phyloP scores from a whole-genome alignment of 2,329 filamentous ascomycete genomes.

The Dactylellina cionopaga region DNA sequence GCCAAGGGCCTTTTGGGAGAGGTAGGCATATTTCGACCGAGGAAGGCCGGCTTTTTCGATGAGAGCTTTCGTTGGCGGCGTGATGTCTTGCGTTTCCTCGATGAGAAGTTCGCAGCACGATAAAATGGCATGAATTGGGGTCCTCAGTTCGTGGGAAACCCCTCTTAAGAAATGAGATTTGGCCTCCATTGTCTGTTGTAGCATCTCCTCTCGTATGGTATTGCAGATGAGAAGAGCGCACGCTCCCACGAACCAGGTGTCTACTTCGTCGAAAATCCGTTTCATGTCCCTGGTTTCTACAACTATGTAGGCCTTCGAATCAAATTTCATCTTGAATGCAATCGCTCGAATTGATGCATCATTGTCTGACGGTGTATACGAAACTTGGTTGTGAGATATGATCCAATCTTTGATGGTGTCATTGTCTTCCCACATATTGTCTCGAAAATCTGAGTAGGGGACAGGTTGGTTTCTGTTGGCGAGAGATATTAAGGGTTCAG shows the following conservation, averaged over 20 bases:
- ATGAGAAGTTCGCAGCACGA: slow-evolving; percentile 62
- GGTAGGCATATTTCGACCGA: slow-evolving; percentile 43
- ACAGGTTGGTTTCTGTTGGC: slow-evolving; percentile 57
- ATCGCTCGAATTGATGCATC: slow-evolving; percentile 60
- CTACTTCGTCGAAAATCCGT: slow-evolving; percentile 64
- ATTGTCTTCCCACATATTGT: slow-evolving; percentile 64
- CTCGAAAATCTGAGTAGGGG: slow-evolving; percentile 57
- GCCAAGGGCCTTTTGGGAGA: slow-evolving; percentile 27
- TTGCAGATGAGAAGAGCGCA: slow-evolving; percentile 61
- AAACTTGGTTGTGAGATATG: slow-evolving; percentile 59
- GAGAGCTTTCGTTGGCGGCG: slow-evolving; percentile 60
- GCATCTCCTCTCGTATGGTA: slow-evolving; percentile 60
- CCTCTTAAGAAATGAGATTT: slow-evolving; percentile 64
- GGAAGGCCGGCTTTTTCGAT: slow-evolving; percentile 60
- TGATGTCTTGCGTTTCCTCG: slow-evolving; percentile 60
- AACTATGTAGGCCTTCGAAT: slow-evolving; percentile 59
- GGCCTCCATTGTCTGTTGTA: slow-evolving; percentile 62
- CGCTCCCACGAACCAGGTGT: slow-evolving; percentile 63
- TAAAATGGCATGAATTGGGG: slow-evolving; percentile 65
- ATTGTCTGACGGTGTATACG: slow-evolving; percentile 54
- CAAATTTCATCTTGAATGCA: slow-evolving; percentile 59
- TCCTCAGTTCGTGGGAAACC: slow-evolving; percentile 64
- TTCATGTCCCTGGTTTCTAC: slow-evolving; percentile 62
- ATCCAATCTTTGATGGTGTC: slow-evolving; percentile 62
- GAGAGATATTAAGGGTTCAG: slow-evolving; percentile 56